Base-by-base conservation (phyloP, 108 stramenopile species). In the Cyclotella choctawhatcheeana region DNA sequence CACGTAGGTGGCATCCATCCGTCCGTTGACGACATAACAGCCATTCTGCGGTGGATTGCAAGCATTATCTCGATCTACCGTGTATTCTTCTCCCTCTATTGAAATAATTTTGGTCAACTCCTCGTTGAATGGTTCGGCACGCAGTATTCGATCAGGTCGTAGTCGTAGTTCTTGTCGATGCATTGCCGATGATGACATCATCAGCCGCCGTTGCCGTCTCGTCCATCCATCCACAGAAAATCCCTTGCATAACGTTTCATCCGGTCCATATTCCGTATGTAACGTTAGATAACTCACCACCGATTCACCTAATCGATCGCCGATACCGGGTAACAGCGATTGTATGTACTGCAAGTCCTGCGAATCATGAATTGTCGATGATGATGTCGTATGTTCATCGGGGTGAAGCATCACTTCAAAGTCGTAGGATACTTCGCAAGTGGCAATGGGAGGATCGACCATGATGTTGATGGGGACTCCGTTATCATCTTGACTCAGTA, bases 391-490 rank as follows among this genome's bases (percentile, higher is more conserved):
- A n/a, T n/a, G n/a, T n/a, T n/a, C n/a, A n/a, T n/a, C n/a, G n/a
- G n/a, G n/a, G n/a, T n/a, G n/a, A n/a, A n/a, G n/a, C n/a, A n/a
- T 64, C 40, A 74, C 18, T 59, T 74, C 64, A 60, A 74, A 74
- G 40, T 59, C 55, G 20, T 59, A 74, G 5, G 25, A 4, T 14
- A 74, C 34, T 17, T 27, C 2, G 21, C 63, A 50, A 8, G 32
- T 50, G 21, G 73, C 63, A 55, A 59, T n/a, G 17, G 53, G 65
- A 25, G 73, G 47, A 31, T 53, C 22, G 25, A 65, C 52, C 16
- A 52, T 43, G 21, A 65, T 24, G 2, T 35, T 26, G 22, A 56
- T 16, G 33, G 54, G 31, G 24, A 30, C 45, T 47, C 73, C 73
- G 33, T 66, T 27, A 1, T 35, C 32, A 35, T 64, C 62, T 55